These are phyloP conservation scores for Tetrapyrgos nigripes DNA, from an alignment of 1,284 basidiomycete species.

Conservation along the genomic window DNA sequence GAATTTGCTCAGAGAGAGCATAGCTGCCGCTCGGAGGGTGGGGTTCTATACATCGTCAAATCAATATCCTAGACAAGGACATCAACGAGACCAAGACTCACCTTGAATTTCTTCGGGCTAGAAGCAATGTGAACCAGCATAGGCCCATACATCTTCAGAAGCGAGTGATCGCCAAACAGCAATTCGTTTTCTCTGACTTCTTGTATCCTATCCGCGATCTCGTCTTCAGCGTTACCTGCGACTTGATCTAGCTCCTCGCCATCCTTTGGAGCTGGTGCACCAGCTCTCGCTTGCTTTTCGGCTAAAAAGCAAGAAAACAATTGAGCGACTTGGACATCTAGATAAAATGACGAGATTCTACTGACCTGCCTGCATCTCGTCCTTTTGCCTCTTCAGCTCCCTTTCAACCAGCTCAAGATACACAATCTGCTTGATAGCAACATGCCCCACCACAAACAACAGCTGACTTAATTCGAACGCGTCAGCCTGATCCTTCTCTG, in stretches of 20 bases:
- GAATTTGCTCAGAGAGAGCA: constrained; percentile 93
- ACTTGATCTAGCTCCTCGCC: constrained; percentile 95
- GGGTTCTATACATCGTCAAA: constrained; percentile 67
- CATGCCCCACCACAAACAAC: constrained; percentile 94
- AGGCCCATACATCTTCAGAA: constrained; percentile 88
- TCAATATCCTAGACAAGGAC: not conserved
- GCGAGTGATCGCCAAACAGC: constrained; percentile 84
- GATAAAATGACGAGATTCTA: constrained; percentile 8
- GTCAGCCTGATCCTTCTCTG: constrained; percentile 64
- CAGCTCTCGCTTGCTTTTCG: constrained; percentile 55
- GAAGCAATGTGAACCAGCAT: constrained; percentile 92
- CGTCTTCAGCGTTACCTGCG: constrained; percentile 97
- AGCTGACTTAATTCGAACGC: constrained; percentile 91
- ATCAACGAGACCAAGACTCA: no score
- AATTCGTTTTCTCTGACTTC: constrained; percentile 88
- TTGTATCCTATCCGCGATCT: constrained; percentile 93
- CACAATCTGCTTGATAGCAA: constrained; percentile 97
- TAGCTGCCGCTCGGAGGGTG: constrained; percentile 86
- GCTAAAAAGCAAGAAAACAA: constrained; percentile 39
- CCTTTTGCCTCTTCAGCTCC: constrained; percentile 96
- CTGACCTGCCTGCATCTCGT: constrained; percentile 82
- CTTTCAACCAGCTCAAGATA: constrained; percentile 97
- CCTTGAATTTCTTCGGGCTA: constrained; percentile 88
- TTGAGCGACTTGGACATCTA: constrained; percentile 8
- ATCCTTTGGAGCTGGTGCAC: constrained; percentile 59